A percentile compares a stretch with the other conserved stretches of the same genome.
These are phyloP conservation scores for Calonectria henricotiae DNA, from an alignment of 2,329 filamentous ascomycete genomes.

Conservation along the genomic window DNA sequence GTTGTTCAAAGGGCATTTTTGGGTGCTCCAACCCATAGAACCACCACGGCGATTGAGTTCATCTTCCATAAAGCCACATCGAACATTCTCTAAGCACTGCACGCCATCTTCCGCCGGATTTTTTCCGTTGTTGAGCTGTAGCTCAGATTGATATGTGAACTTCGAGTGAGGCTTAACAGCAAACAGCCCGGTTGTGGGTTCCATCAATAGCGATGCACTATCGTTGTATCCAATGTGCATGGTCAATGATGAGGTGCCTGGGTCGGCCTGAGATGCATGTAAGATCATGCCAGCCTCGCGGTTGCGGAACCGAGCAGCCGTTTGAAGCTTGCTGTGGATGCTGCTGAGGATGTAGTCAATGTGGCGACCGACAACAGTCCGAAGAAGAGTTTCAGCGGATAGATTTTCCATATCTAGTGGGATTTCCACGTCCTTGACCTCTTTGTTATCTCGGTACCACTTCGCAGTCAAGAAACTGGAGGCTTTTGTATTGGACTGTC, in stretches of 20 bases:
- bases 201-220: constrained; percentile 76
- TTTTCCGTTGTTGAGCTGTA: constrained; percentile 74
- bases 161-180: constrained; percentile 78
- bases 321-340: constrained; percentile 74
- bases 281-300: constrained; percentile 74
- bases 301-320: constrained; percentile 74
- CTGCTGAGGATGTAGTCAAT: constrained; percentile 79
- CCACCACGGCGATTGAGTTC: constrained; percentile 74
- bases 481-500: constrained; percentile 60
- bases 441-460: constrained; percentile 89
- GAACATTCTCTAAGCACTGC: constrained; percentile 72
- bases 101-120: constrained; percentile 74
- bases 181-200: constrained; percentile 85
- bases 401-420: constrained; percentile 77
- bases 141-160: constrained; percentile 73
- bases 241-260: constrained; percentile 77
- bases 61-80: constrained; percentile 75
- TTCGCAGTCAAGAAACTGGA: constrained; percentile 75
- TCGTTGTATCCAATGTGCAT: constrained; percentile 80
- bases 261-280: constrained; percentile 72
- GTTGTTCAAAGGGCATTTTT: constrained; percentile 65
- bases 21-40: constrained; percentile 76
- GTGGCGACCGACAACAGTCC: constrained; percentile 83
- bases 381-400: constrained; percentile 82
- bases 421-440: constrained; percentile 80